These are phyloP conservation scores for Blastobotrys ciferrii DNA, from an alignment of 1,139 yeast genomes.

Conservation along the genomic window DNA sequence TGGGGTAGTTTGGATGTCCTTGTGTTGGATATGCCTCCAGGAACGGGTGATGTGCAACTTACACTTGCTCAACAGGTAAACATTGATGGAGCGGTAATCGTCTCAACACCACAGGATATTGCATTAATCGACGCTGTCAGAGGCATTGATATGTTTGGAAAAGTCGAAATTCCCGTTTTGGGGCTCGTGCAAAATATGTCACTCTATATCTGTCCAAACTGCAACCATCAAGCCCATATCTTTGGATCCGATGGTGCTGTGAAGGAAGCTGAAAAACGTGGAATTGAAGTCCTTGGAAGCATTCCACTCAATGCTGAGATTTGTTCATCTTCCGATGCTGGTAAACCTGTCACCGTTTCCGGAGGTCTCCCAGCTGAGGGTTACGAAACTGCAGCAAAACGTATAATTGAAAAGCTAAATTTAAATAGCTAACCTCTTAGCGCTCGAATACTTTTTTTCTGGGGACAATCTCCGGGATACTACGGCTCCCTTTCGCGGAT, in stretches of 20 bases:
- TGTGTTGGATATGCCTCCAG: conserved; percentile 87
- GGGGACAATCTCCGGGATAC: too few relatives aligned
- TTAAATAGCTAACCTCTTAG: too few relatives aligned
- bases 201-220: conserved; percentile 69
- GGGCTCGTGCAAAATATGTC: conserved; percentile 89
- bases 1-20: conserved; percentile 74
- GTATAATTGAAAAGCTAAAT: conserved; percentile 17
- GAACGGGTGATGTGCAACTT: conserved; percentile 86
- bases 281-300: conserved; percentile 57
- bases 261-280: conserved; percentile 53
- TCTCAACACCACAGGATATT: conserved; percentile 84
- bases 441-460: too few relatives aligned
- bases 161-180: conserved; percentile 68
- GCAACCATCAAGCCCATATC: conserved; percentile 69
- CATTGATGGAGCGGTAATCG: conserved; percentile 77
- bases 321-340: conserved; percentile 59
- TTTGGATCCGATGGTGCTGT: conserved; percentile 70
- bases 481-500: too few relatives aligned
- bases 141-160: conserved; percentile 75
- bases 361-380: conserved; percentile 31
- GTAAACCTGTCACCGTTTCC: conserved; percentile 60
- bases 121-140: conserved; percentile 79
- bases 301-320: conserved; percentile 68
- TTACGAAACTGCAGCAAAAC: conserved; percentile 31
- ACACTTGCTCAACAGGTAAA: conserved; percentile 76